phyloP scores from a whole-genome alignment of 2,329 filamentous ascomycete species.

The Onygena corvina region DNA sequence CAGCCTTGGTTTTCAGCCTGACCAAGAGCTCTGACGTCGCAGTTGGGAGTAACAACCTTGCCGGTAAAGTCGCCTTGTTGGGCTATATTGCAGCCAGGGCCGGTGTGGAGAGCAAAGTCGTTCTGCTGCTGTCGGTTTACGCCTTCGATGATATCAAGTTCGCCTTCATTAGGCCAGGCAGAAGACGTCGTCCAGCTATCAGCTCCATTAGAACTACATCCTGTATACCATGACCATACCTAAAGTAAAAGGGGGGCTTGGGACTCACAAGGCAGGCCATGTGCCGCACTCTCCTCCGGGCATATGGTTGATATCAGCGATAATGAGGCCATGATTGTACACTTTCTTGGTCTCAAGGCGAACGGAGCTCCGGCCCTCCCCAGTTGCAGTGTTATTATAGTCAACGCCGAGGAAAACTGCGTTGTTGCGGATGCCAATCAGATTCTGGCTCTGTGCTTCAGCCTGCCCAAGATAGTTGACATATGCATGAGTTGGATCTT shows the following conservation, averaged over 20 bases:
- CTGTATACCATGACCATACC: no score
- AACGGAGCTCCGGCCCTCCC: constrained; percentile 55
- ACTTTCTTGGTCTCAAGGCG: constrained; percentile 54
- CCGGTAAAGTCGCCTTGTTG: constrained; percentile 39
- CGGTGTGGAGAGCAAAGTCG: constrained; percentile 57
- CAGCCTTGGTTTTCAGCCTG: constrained; percentile 48
- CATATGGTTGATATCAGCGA: constrained; percentile 63
- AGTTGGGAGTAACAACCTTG: constrained; percentile 43
- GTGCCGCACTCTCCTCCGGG: constrained; percentile 56
- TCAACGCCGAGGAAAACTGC: constrained; percentile 61
- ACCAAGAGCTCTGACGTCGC: constrained; percentile 39
- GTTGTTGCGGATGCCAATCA: constrained; percentile 46
- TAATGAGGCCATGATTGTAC: constrained; percentile 56
- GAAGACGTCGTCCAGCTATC: constrained; percentile 47
- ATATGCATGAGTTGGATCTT: constrained; percentile 63
- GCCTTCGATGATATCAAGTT: constrained; percentile 73
- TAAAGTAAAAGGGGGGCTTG: background rate
- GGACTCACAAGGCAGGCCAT: constrained; percentile 54
- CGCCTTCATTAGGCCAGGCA: constrained; percentile 58
- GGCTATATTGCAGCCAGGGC: constrained; percentile 46
- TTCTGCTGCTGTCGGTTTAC: constrained; percentile 52
- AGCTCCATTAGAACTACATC: constrained; percentile 10
- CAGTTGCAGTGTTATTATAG: constrained; percentile 42
- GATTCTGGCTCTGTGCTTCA: constrained; percentile 46
- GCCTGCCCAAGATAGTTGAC: constrained; percentile 54